These are phyloP conservation scores for Astrothelium subdiscretum DNA, from an alignment of 495 filamentous ascomycete genomes.

Conservation along the genomic window DNA sequence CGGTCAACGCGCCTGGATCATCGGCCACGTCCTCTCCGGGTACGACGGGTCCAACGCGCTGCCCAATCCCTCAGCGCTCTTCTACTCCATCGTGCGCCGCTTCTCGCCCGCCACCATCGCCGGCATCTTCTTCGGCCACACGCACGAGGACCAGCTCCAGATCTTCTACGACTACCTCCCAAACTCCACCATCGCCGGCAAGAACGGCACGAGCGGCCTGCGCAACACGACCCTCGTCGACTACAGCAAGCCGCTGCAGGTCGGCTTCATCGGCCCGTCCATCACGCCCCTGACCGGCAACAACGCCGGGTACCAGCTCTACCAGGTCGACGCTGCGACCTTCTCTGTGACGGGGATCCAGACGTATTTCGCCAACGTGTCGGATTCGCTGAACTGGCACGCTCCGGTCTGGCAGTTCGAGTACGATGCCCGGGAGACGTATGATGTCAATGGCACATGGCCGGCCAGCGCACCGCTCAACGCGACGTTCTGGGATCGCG, in stretches of 20 bases:
- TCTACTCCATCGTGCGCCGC: slow-evolving; percentile 46
- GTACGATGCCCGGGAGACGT: slow-evolving; percentile 43
- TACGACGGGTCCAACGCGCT: slow-evolving; percentile 42
- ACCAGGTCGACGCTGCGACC: slow-evolving; percentile 42
- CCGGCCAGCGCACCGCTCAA: slow-evolving; percentile 38
- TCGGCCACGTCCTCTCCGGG: slow-evolving; percentile 41
- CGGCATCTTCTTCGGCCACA: slow-evolving; percentile 46
- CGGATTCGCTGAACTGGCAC: slow-evolving; percentile 20
- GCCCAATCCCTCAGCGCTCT: slow-evolving; percentile 39
- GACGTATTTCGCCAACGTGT: slow-evolving; percentile 42
- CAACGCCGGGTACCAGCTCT: slow-evolving; percentile 45
- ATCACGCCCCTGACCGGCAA: slow-evolving; percentile 43
- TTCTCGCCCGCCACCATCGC: slow-evolving; percentile 46
- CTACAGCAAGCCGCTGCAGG: slow-evolving; percentile 26
- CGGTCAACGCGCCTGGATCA: slow-evolving; percentile 44
- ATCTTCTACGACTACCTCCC: slow-evolving; percentile 33
- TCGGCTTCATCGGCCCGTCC: slow-evolving; percentile 41
- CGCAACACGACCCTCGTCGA: slow-evolving; percentile 21
- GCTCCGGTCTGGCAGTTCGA: slow-evolving; percentile 39
- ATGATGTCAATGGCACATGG: slow-evolving; percentile 35
- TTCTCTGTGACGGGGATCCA: slow-evolving; percentile 44
- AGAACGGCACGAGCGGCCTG: slow-evolving; percentile 37
- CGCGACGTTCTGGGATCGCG: slow-evolving; percentile 45
- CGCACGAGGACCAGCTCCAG: slow-evolving; percentile 42
- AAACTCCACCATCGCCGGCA: slow-evolving; percentile 12